Evolutionary conservation across 2,329 filamentous ascomycete species (phyloP).

Genomic region (Colletotrichum agaves): DNA sequence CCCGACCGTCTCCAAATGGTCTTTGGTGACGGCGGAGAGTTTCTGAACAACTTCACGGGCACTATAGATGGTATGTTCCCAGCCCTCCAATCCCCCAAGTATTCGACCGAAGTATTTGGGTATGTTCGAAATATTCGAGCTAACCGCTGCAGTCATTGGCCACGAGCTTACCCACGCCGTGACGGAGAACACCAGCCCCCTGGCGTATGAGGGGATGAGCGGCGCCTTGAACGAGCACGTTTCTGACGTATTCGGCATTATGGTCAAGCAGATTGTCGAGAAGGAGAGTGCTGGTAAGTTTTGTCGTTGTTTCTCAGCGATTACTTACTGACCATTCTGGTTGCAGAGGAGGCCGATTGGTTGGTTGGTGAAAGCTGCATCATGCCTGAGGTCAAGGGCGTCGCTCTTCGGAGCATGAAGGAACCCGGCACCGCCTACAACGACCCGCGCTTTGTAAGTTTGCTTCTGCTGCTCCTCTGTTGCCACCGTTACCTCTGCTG

Average conservation of each 20-base stretch:
- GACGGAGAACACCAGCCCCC: slow-evolving; percentile 59
- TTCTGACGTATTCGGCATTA: slow-evolving; percentile 67
- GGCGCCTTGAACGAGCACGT: slow-evolving; percentile 68
- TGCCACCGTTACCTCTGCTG: background rate
- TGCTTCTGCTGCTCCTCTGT: background rate
- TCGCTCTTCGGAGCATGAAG: slow-evolving; percentile 65
- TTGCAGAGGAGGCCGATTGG: slow-evolving; percentile 59
- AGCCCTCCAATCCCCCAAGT: background rate
- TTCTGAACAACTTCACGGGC: slow-evolving; percentile 62
- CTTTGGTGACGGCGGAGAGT: slow-evolving; percentile 65
- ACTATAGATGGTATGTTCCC: slow-evolving; percentile 56
- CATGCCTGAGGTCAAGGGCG: slow-evolving; percentile 60
- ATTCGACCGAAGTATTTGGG: background rate
- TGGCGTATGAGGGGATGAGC: slow-evolving; percentile 62
- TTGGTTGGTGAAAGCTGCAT: slow-evolving; percentile 65
- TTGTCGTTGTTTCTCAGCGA: too few species aligned
- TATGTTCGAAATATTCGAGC: background rate
- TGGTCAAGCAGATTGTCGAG: slow-evolving; percentile 65
- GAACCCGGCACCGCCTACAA: slow-evolving; percentile 63
- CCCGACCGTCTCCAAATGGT: slow-evolving; percentile 61
- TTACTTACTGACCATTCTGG: background rate
- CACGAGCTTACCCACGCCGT: slow-evolving; percentile 68
- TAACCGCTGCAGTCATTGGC: slow-evolving; percentile 53
- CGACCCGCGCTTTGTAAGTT: slow-evolving; percentile 59
- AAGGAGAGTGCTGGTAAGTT: slow-evolving; percentile 50